These are phyloP conservation scores for Colletotrichum sansevieriae DNA, from an alignment of 2,329 filamentous ascomycete species.

Conservation along the genomic window DNA sequence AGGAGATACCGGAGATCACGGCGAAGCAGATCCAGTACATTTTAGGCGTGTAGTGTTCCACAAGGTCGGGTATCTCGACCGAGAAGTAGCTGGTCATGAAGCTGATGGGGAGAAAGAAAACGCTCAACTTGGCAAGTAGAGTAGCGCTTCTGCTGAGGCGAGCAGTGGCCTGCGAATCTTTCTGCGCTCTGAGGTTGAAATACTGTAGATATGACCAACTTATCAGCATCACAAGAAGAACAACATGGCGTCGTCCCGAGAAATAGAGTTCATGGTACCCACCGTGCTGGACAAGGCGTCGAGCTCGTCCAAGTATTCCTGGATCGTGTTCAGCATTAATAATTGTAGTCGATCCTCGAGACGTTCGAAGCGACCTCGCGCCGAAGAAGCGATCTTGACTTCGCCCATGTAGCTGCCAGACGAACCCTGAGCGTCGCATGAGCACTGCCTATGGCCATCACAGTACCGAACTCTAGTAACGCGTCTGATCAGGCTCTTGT, in stretches of 20 bases:
- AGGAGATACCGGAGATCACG: slow-evolving; percentile 71
- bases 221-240: slow-evolving; percentile 33
- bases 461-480: slow-evolving; percentile 61
- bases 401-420: slow-evolving; percentile 13
- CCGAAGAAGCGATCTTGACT: slow-evolving; percentile 57
- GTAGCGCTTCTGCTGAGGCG: slow-evolving; percentile 79
- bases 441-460: slow-evolving; percentile 18
- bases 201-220: slow-evolving; percentile 62
- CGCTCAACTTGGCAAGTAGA: slow-evolving; percentile 79
- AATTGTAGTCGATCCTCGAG: slow-evolving; percentile 70
- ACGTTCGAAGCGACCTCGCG: slow-evolving; percentile 69
- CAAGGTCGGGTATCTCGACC: slow-evolving; percentile 70
- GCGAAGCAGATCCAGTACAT: slow-evolving; percentile 79
- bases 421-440: neutral
- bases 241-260: neutral
- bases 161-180: slow-evolving; percentile 79
- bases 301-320: slow-evolving; percentile 77
- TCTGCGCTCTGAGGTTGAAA: slow-evolving; percentile 82
- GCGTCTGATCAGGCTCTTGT: slow-evolving; percentile 71
- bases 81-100: slow-evolving; percentile 83
- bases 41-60: slow-evolving; percentile 67
- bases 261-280: slow-evolving; percentile 44
- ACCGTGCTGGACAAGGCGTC: slow-evolving; percentile 77
- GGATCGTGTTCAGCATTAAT: slow-evolving; percentile 72
- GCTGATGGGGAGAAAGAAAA: slow-evolving; percentile 81